phyloP scores from a whole-genome alignment of 2,329 filamentous ascomycete species.

The Pleoardoris graminearum region DNA sequence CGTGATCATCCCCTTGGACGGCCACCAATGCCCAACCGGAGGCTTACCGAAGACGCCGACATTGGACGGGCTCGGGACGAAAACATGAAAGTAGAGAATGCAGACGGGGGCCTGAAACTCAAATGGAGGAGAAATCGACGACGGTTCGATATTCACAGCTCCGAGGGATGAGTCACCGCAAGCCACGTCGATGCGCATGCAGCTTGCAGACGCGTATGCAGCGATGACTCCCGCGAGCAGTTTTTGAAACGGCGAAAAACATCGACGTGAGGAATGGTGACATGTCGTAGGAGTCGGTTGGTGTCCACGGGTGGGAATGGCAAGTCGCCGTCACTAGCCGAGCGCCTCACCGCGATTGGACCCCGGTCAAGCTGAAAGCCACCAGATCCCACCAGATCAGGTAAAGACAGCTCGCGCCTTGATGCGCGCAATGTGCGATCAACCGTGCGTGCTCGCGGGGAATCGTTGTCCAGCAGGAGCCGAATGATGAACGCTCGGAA shows the following conservation, averaged over 20 bases:
- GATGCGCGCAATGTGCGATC: slow-evolving; percentile 29
- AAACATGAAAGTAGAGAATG: slow-evolving; percentile 12
- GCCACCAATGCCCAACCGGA: slow-evolving; percentile 14
- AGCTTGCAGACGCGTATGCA: slow-evolving; percentile 20
- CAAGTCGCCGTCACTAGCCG: slow-evolving; percentile 2
- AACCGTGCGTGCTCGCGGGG: slow-evolving; percentile 13
- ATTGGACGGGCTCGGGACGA: slow-evolving; percentile 28
- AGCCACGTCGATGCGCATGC: slow-evolving; percentile 41
- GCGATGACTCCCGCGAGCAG: slow-evolving; percentile 25
- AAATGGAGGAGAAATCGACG: slow-evolving; percentile 10
- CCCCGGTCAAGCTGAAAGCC: slow-evolving; percentile 41
- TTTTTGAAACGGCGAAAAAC: slow-evolving; percentile 35
- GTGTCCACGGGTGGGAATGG: too few relatives aligned
- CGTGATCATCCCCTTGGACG: slow-evolving; percentile 22
- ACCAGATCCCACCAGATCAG: slow-evolving; percentile 17
- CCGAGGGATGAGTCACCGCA: slow-evolving; percentile 38
- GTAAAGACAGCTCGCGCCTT: slow-evolving; percentile 15
- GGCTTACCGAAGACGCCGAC: slow-evolving; percentile 15
- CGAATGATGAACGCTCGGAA: slow-evolving; percentile 24
- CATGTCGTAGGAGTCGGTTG: too few relatives aligned
- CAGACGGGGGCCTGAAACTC: slow-evolving; percentile 12
- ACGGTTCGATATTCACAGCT: slow-evolving; percentile 8
- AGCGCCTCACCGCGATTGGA: slow-evolving; percentile 6
- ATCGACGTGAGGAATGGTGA: slow-evolving; percentile 12
- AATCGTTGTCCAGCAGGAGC: slow-evolving; percentile 12